Base-by-base conservation (phyloP, 2,329 filamentous ascomycete species). In the Talaromyces sp. region DNA sequence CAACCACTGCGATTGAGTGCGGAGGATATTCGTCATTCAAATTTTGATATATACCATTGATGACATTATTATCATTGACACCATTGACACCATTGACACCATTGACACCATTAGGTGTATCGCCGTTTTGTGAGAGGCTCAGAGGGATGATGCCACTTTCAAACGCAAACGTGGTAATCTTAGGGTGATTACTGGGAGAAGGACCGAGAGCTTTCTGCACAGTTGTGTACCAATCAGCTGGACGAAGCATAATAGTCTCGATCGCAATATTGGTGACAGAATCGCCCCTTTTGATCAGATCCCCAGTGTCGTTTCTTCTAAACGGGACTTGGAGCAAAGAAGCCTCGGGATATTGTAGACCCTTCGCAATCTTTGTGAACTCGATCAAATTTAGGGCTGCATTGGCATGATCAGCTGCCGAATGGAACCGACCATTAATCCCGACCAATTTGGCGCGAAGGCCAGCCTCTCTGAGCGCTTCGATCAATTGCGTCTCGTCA, bases 1-100 rank as follows among this genome's bases (percentile, higher is more conserved):
- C 75, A n/a, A 78, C 67, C 11, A 78, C 65, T 2, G 76, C 76
- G 17, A 78, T 72, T 43, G 68, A 70, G 67, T 71, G 61, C 13
- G 61, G 51, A 38, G 61, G 61, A 43, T 63, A 63, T 63, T 58
- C 54, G 2, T 22, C n/a, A 15, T 63, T n/a, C n/a, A 43, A 17
- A 29, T 45, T 31, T 5, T 1, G 6, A 27, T 63, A 22, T 10
- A 58, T n/a, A 27, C 49, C 49, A 56, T 63, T 45, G 15, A 53
- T 31, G 5, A n/a, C 6, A 19, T 63, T 40, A 13, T 45, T 22
- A 29, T 17, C 13, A 17, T 40, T 45, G 22, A 62, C 36, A 27
- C 43, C 45, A 22, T 54, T 63, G 29, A 63, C 15, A 53, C 25
- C 36, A 17, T 36, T 45, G 22, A 62, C 36, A 27, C 43, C 45